phyloP scores from a whole-genome alignment of 306 rosid species.

The Vigna nakashimae region DNA sequence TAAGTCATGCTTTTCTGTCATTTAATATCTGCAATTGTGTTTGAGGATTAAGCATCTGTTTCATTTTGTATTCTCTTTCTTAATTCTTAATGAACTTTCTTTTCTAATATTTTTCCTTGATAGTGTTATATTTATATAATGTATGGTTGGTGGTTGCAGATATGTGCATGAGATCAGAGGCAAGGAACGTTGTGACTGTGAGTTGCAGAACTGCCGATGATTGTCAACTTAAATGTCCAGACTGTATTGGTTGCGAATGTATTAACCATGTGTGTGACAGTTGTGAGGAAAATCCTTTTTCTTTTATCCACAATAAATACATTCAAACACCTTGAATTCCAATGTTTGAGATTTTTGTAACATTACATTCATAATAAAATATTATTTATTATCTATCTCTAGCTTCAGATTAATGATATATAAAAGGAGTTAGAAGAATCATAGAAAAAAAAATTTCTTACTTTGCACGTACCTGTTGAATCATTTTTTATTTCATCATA shows the following conservation, averaged over 20 bases:
- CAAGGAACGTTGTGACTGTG: background rate
- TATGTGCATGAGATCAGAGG: background rate
- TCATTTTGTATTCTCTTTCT: too few relatives aligned
- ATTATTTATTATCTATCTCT: too few relatives aligned
- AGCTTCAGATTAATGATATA: too few relatives aligned
- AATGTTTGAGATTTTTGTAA: too few relatives aligned
- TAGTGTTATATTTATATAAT: background rate
- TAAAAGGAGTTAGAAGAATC: too few relatives aligned
- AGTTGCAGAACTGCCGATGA: fast-evolving
- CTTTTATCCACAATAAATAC: background rate
- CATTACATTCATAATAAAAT: too few relatives aligned
- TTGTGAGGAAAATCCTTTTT: background rate
- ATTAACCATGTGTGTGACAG: too few relatives aligned
- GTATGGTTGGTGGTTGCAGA: background rate
- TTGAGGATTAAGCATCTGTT: too few relatives aligned
- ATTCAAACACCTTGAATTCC: background rate
- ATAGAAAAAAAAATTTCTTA: too few relatives aligned
- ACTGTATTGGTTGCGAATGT: background rate
- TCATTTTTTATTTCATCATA: too few relatives aligned
- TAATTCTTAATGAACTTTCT: too few relatives aligned
- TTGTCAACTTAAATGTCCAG: background rate
- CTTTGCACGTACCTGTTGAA: too few relatives aligned
- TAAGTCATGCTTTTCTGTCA: background rate
- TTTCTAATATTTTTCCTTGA: background rate
- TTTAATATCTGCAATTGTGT: background rate